These are phyloP conservation scores for Fennellomyces sp. DNA, from an alignment of 371 early-diverging fungal genomes.

Conservation along the genomic window DNA sequence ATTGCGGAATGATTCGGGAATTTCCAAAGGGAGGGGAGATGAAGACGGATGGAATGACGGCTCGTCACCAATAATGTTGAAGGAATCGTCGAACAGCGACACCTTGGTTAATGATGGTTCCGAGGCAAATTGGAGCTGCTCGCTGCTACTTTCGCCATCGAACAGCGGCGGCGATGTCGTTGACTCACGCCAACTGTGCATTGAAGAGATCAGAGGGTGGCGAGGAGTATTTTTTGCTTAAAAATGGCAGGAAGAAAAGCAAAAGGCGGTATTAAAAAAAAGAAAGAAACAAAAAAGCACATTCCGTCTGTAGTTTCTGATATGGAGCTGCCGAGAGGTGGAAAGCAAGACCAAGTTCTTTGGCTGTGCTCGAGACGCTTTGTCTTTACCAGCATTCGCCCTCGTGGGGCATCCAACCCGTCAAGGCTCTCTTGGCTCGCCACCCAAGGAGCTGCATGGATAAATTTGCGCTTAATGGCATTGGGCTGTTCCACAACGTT, in stretches of 20 bases:
- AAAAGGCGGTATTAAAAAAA: not conserved
- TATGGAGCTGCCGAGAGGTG: too few species aligned
- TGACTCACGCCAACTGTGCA: slow-evolving; percentile 3
- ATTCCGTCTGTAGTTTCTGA: too few species aligned
- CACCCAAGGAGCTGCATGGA: not conserved
- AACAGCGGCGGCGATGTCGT: slow-evolving; percentile 2
- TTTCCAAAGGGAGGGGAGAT: slow-evolving; percentile 1
- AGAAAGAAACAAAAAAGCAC: not conserved
- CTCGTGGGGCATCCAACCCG: not conserved
- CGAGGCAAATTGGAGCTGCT: slow-evolving; percentile 8
- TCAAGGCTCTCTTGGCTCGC: too few species aligned
- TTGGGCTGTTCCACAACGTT: not conserved
- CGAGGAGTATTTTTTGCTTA: not conserved
- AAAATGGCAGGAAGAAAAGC: not conserved
- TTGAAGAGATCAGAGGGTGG: not conserved
- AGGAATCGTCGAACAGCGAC: slow-evolving; percentile 27
- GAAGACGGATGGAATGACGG: not conserved
- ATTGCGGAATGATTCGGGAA: not conserved
- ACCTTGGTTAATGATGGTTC: slow-evolving; percentile 32
- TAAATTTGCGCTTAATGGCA: too few species aligned
- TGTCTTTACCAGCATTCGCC: not conserved
- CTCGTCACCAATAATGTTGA: slow-evolving; percentile 6
- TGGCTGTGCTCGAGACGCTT: too few species aligned
- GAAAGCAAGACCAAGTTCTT: too few species aligned
- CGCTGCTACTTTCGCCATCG: slow-evolving; percentile 3